Conservation (phyloP, 2,329 filamentous ascomycete genomes). For the Penicillium sp. region DNA sequence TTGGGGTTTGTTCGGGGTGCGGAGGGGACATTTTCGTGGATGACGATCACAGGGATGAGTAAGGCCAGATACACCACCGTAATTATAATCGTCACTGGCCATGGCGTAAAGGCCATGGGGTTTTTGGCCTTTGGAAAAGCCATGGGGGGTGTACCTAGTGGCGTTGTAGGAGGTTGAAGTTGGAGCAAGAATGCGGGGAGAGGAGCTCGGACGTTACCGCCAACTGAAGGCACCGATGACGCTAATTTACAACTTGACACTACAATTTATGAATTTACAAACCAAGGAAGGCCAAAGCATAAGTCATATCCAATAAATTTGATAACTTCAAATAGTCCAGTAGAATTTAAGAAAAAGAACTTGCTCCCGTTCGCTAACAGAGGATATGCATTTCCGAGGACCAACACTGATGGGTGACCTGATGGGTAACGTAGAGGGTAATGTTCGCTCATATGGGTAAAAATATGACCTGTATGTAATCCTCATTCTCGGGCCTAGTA, state of each 20-base stretch:
- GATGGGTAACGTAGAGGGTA: slow-evolving; percentile 5
- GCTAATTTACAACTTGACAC: neutral
- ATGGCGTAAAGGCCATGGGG: slow-evolving; percentile 72
- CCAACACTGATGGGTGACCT: slow-evolving; percentile 12
- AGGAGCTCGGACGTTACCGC: slow-evolving; percentile 12
- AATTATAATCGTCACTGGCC: slow-evolving; percentile 78
- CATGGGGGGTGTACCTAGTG: slow-evolving; percentile 26
- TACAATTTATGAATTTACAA: neutral
- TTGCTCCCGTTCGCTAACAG: slow-evolving; percentile 18
- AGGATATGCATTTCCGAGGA: slow-evolving; percentile 31
- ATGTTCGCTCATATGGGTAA: slow-evolving; percentile 26
- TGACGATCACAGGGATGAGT: slow-evolving; percentile 67
- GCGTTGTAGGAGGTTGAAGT: slow-evolving; percentile 20
- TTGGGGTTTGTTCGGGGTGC: slow-evolving; percentile 58
- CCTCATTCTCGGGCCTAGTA: slow-evolving; percentile 2
- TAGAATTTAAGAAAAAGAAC: slow-evolving; percentile 2
- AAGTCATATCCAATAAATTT: slow-evolving; percentile 6
- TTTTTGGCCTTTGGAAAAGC: slow-evolving; percentile 37
- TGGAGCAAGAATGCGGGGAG: slow-evolving; percentile 24
- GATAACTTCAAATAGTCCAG: slow-evolving; percentile 14
- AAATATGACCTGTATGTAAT: slow-evolving; percentile 20
- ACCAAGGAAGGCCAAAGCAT: neutral
- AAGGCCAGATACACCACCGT: slow-evolving; percentile 75
- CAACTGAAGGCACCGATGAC: slow-evolving; percentile 6
- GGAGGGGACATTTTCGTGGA: slow-evolving; percentile 74